Evolutionary conservation across 345 rosid species (phyloP).

Genomic region (Linum usitatissimum): DNA sequence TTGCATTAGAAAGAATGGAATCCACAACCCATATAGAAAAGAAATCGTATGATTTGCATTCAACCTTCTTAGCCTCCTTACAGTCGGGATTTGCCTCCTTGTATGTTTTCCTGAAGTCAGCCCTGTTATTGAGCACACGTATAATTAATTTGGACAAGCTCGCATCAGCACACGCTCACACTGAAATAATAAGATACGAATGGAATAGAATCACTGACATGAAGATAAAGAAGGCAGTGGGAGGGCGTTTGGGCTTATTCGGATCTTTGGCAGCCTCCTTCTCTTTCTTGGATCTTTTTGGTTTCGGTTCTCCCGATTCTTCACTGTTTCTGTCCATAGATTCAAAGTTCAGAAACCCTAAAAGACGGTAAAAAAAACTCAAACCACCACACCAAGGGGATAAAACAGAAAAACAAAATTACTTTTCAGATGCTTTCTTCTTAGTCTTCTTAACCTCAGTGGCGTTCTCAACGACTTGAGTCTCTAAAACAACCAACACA

Average conservation of each 20-base stretch:
- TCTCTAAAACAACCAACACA: conserved; percentile 27
- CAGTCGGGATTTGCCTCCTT: conserved; percentile 49
- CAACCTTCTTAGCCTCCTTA: conserved; percentile 42
- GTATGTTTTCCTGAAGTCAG: conserved; percentile 54
- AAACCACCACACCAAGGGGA: too few species aligned
- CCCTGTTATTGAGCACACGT: conserved; percentile 35
- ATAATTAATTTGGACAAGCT: neutral
- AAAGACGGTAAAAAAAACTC: neutral
- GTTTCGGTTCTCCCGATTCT: conserved; percentile 50
- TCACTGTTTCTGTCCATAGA: conserved; percentile 44
- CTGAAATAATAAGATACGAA: neutral
- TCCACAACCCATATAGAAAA: neutral
- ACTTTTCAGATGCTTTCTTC: conserved; percentile 66
- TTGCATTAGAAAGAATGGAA: neutral
- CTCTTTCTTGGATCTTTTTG: conserved; percentile 47
- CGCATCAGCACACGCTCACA: too few species aligned
- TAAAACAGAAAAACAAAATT: neutral
- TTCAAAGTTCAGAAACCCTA: neutral
- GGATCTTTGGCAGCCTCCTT: conserved; percentile 32
- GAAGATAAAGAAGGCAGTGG: conserved; percentile 83
- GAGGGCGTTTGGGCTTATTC: conserved; percentile 61
- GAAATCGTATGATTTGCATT: neutral
- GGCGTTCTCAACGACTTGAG: conserved; percentile 62
- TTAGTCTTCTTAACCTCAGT: conserved; percentile 50
- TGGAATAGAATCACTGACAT: conserved; percentile 25